Evolutionary conservation across 768 basidiomycete genomes (phyloP), one percentile per base, ranked within the genome.

Genomic region (Rubroboletus pulcherrimus): DNA sequence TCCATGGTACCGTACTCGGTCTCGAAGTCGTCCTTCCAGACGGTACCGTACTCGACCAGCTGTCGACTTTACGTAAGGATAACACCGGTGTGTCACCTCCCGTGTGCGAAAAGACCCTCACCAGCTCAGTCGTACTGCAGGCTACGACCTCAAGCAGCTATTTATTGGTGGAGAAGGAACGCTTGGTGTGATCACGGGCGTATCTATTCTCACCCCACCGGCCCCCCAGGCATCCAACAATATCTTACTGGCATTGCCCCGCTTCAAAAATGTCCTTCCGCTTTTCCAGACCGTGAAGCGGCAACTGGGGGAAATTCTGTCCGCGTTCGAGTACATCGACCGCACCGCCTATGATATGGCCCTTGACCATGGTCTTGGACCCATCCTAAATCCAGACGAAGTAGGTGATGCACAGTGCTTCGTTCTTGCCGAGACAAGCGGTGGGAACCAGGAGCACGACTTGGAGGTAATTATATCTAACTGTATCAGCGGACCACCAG

Each of bases 91-190:
- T 47, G 81, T 65, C 51, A 37, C 19, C 51, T 45, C 9, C 14
- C 11, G 11, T 37, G 37, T 51, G 7, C 24, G 15, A 54, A 17
- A 38, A 12, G 7, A 2, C 2, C 31, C 17, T 7, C 6, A 15
- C 7, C 14, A 24, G 33, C 50, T 66, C 41, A 68, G 8, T 24
- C 17, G 14, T 39, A 17, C n/a, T 24, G 38, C 63, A 93, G 96
- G 97, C 12, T 98, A 97, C 69, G 97, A 99, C 71, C 78, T 99
- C 44, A 98, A 99, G 72, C 97, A 99, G 66, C 81, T 99, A 17
- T 99, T 98, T 74, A 97, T 99, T 62, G 97, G 97, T 12, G 87
- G 91, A 7, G 97, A 99, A 70, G 97, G 97, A 49, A 98, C 96
- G 0, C 85, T 99, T 24, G 97, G 97, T 43, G 78, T 99, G 53